These are phyloP conservation scores for Penicillium sp. DNA, from an alignment of 2,329 filamentous ascomycete species.

Conservation along the genomic window DNA sequence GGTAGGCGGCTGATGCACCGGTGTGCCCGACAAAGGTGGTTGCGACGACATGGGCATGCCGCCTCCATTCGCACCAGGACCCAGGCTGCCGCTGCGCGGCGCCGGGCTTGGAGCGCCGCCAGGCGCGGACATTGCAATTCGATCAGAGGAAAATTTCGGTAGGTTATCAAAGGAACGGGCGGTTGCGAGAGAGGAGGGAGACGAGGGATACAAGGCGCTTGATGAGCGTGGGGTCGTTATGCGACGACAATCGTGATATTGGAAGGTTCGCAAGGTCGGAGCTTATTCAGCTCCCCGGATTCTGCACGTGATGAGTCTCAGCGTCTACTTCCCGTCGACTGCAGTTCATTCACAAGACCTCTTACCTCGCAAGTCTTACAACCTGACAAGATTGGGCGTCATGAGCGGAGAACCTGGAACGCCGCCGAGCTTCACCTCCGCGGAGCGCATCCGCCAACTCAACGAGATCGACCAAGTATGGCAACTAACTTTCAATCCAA, in stretches of 20 bases:
- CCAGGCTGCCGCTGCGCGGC: slow-evolving; percentile 49
- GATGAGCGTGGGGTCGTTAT: slow-evolving; percentile 11
- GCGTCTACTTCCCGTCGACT: not conserved
- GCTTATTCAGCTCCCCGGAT: slow-evolving; percentile 14
- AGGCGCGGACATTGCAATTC: slow-evolving; percentile 43
- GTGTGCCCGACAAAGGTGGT: slow-evolving; percentile 48
- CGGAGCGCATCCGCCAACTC: slow-evolving; percentile 77
- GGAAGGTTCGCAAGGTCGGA: not conserved
- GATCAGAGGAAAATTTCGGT: not conserved
- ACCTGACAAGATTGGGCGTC: not conserved
- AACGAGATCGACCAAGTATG: slow-evolving; percentile 70
- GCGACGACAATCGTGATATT: slow-evolving; percentile 26
- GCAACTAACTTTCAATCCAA: not conserved
- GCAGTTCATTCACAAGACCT: not conserved
- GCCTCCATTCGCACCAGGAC: slow-evolving; percentile 37
- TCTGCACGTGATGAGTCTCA: slow-evolving; percentile 13
- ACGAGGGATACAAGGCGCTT: slow-evolving; percentile 4
- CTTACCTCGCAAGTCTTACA: no score
- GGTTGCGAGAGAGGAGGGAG: not conserved
- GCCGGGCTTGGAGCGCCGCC: slow-evolving; percentile 49
- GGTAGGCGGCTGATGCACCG: slow-evolving; percentile 46
- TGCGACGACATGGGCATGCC: slow-evolving; percentile 49
- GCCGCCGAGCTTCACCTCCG: slow-evolving; percentile 59
- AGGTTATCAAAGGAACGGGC: not conserved
- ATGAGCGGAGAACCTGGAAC: slow-evolving; percentile 27